Conservation (phyloP, 176 grass and related monocot genomes). For the Triticum turgidum region DNA sequence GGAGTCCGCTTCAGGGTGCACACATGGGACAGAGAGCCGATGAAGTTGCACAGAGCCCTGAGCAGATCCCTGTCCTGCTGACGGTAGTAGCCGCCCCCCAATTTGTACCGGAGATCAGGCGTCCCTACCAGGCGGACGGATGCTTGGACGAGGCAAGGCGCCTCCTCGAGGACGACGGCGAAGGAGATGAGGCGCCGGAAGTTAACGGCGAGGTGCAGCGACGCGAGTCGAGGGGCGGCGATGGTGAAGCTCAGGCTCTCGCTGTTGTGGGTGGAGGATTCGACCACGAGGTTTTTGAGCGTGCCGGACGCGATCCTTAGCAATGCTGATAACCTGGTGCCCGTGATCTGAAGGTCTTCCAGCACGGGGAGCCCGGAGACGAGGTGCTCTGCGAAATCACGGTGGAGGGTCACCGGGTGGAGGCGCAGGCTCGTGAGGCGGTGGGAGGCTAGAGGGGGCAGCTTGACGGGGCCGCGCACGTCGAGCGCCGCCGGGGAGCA, state of each 20-base stretch:
- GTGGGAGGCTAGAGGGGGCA: background rate
- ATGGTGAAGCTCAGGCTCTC: background rate
- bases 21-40: background rate
- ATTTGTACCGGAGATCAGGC: background rate
- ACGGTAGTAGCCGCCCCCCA: background rate
- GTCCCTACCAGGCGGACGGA: background rate
- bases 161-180: background rate
- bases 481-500: background rate
- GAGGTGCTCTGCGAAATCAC: background rate
- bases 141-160: background rate
- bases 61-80: background rate
- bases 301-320: background rate
- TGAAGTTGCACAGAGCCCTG: background rate
- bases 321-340: background rate
- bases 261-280: background rate
- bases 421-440: background rate
- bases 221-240: background rate
- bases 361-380: background rate
- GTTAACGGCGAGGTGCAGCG: background rate
- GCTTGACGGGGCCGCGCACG: background rate
- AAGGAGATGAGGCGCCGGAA: background rate
- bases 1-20: background rate
- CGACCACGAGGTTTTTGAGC: background rate
- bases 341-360: background rate
- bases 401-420: background rate